Percentiles rank a stretch among this genome's conserved stretches.
Conservation (phyloP, 768 basidiomycete genomes). For the Mycena pura region DNA sequence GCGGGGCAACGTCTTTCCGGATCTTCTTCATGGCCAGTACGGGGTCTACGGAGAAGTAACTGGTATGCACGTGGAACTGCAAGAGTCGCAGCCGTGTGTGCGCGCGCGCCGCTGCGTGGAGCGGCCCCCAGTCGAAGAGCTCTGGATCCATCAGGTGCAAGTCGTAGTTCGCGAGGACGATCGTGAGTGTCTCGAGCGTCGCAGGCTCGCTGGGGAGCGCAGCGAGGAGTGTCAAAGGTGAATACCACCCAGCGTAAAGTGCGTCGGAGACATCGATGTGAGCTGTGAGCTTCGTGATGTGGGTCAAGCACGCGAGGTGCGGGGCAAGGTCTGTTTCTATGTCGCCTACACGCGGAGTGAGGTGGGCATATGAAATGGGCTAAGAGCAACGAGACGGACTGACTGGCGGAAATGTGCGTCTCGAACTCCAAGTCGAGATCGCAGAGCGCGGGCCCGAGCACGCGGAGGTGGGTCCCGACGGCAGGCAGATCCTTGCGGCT, state of each 20-base stretch:
- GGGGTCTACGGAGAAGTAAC: no score
- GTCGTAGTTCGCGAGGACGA: constrained; percentile 17
- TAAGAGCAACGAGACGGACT: background rate
- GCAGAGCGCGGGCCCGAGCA: constrained; percentile 3
- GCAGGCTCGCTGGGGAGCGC: background rate
- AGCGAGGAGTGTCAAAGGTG: constrained; percentile 10
- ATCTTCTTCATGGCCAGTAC: no score
- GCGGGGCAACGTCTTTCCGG: no score
- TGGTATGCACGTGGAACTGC: no score
- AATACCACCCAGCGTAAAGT: background rate
- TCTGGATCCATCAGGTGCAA: no score
- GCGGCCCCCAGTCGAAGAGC: no score
- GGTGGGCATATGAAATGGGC: background rate
- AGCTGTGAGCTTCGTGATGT: no score
- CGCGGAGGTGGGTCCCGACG: background rate
- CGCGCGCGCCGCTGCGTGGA: no score
- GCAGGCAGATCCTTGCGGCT: background rate
- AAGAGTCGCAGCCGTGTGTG: no score
- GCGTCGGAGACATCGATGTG: constrained; percentile 11
- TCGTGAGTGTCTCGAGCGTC: constrained; percentile 18
- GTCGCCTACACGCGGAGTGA: background rate
- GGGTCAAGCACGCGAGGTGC: no score
- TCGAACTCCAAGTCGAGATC: constrained; percentile 9
- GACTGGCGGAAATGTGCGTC: constrained; percentile 11
- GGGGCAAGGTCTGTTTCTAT: no score